Conservation (phyloP, 805 yeast genomes). For the Starmerella floricola region DNA sequence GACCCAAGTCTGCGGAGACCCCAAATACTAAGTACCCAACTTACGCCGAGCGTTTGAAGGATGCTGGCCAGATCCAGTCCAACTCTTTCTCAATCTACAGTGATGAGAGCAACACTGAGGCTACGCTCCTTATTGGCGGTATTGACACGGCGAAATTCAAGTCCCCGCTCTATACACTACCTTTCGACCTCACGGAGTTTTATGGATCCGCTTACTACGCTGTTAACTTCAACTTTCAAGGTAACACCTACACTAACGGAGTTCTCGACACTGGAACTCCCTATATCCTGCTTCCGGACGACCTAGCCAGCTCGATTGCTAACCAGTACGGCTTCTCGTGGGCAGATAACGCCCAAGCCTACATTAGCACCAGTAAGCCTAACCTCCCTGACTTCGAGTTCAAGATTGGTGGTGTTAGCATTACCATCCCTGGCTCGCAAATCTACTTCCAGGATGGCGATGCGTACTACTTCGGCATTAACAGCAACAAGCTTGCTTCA, state of each 20-base stretch:
- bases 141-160: conserved; percentile 33
- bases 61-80: conserved; percentile 31
- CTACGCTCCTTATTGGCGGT: conserved; percentile 35
- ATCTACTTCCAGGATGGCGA: conserved; percentile 17
- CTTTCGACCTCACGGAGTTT: conserved; percentile 12
- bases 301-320: conserved; percentile 9
- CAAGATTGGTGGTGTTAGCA: conserved; percentile 17
- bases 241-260: conserved; percentile 8
- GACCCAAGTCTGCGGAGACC: conserved; percentile 26
- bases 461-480: conserved; percentile 3
- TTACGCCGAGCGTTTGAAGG: conserved; percentile 25
- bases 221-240: conserved; percentile 7
- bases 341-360: background rate
- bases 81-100: conserved; percentile 36
- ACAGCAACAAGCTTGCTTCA: background rate
- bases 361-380: background rate
- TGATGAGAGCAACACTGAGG: conserved; percentile 20
- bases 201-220: conserved; percentile 3
- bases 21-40: conserved; percentile 18
- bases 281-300: conserved; percentile 34
- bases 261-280: conserved; percentile 45
- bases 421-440: conserved; percentile 21
- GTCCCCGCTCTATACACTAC: conserved; percentile 29
- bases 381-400: conserved; percentile 10
- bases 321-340: conserved; percentile 10